Base-by-base conservation (phyloP, 2,329 filamentous ascomycete species). In the Aspergillus thermomutatus region DNA sequence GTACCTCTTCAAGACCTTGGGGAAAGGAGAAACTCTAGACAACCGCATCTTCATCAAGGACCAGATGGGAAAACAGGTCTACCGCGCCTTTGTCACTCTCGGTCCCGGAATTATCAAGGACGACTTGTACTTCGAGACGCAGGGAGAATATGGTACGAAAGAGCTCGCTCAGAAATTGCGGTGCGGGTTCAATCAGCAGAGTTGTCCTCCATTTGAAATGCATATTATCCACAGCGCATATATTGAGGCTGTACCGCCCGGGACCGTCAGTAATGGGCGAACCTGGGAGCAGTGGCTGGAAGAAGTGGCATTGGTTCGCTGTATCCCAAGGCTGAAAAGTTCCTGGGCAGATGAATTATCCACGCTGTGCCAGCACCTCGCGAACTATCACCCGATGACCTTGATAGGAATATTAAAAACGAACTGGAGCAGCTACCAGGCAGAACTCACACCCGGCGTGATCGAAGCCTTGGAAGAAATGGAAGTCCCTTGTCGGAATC, bases 231-330 rank as follows among this genome's bases (percentile, higher is more conserved):
- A 55, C 49, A 34, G n/a, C 47, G 53, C 37, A 3, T 51, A 51
- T 25, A 37, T 51, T 21, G 23, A 51, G 11, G 49, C 40, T 17
- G 37, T 55, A 5, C 48, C 53, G 11, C 14, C 27, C 1, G 48
- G 41, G 6, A 41, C 41, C 10, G 5, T 47, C 27, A 21, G 26
- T 23, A 19, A 55, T 31, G 41, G 49, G 19, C 41, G 53, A 5
- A 51, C 53, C 19, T 55, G 53, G 53, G 28, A 55, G 9, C 41
- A 52, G 40, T 55, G 53, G 53, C 49, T 55, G n/a, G 26, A 55
- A 28, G 27, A 21, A 10, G 48, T 47, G 19, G 53, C 53, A 37
- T 17, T 2, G 9, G 53, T 55, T 25, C 41, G 53, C n/a, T 48
- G 53, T 10, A 26, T 55, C 17, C 53, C 53, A 27, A 55, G 53